Evolutionary conservation across 225 moss, liverwort and hornwort genomes (phyloP), one percentile per base, ranked within the genome.

Genomic region (Antitrichia curtipendula): DNA sequence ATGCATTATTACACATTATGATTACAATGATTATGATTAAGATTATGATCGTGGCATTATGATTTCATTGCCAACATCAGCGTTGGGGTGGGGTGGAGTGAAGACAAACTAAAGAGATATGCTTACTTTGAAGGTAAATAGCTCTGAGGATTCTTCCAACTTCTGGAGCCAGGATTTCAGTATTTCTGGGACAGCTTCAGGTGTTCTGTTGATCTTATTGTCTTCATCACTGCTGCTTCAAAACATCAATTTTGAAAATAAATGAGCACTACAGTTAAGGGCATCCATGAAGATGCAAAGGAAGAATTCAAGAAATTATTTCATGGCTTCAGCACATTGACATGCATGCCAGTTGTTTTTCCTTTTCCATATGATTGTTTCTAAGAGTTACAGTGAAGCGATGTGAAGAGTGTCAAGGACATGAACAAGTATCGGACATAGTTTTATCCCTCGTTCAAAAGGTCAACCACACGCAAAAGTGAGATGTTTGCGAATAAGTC

Each of bases 131-230:
- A 94, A 92, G 53, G 84, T 81, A 45, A 82, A 84, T 73, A 90
- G 91, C 86, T 94, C 92, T 45, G 89, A 85, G 78, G 90, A 90
- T 82, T 86, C 87, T 75, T 94, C 92, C 63, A 92, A 73, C 89
- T 92, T 92, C 75, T 84, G 94, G 24, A 94, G 87, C 94, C 94
- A 94, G 40, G 87, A 87, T 89, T 91, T 93, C 58, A 97, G 87
- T 80, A 97, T 93, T 81, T 92, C 93, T 75, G 97, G 96, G 57
- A 97, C 92, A 40, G 92, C 91, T 86, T 94, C 94, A 57, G 97
- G 96, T 85, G 91, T 91, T 89, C 91, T 93, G 49, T 74, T 89
- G 40, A 50, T 66, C 63, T 71, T 83, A 74, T 84, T 84, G 69
- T 87, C 91, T 56, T 82, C 84, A 40, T 90, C 84, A 85, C 58